Evolutionary conservation across 2,329 filamentous ascomycete genomes (phyloP), one percentile per base, ranked within the genome.

Genomic region (Dothideomycetes sp.): DNA sequence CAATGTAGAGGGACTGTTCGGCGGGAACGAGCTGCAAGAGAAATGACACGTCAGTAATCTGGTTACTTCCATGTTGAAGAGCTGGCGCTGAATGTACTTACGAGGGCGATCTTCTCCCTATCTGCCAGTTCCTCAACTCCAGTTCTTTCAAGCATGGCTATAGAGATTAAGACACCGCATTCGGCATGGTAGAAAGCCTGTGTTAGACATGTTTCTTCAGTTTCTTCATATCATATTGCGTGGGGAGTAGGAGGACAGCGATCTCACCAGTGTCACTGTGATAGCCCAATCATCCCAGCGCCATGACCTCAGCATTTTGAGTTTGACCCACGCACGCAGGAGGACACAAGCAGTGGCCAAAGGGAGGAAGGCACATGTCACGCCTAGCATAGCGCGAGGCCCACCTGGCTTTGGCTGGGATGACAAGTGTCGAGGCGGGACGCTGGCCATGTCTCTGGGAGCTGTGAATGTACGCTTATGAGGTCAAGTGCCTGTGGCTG

Each of bases 231-330:
- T n/a, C n/a, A n/a, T n/a, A n/a, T n/a, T n/a, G n/a, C n/a, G n/a
- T n/a, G n/a, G n/a, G n/a, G n/a, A n/a, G n/a, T n/a, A n/a, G n/a
- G n/a, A n/a, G n/a, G n/a, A n/a, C n/a, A n/a, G n/a, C n/a, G n/a
- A n/a, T n/a, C 54, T 40, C 49, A 66, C 64, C 24, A 53, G 49
- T 5, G 64, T 57, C 12, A 64, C 35, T 3, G 65, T 43, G 49
- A 66, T 63, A 2, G 55, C 52, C 8, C 47, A 52, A 46, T 68
- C 65, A 40, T 68, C 65, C 58, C 60, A 63, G 1, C 63, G 62
- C 40, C 64, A 62, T 37, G 51, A 61, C 15, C 53, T 48, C 14
- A 61, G 59, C 17, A 65, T 45, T 18, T 47, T 52, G 2, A 54
- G 53, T 19, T 63, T 56, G 9, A 63, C 63, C 53, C 56, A 66